Base-by-base conservation (phyloP, 129 eudicot genomes). In the Pseudognaphalium luteoalbum region DNA sequence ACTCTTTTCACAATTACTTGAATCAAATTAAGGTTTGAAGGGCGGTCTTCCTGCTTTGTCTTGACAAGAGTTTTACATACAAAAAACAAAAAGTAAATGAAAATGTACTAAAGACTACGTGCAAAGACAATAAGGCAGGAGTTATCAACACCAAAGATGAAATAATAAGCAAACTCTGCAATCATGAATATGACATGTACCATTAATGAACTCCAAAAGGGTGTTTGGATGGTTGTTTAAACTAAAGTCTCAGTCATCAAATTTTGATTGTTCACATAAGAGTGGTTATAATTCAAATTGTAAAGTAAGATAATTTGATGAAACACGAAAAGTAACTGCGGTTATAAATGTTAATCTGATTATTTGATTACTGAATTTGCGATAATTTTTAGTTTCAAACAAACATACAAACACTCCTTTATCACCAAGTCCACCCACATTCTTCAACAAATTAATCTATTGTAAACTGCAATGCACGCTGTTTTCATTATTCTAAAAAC, bases 11-110 rank as follows among this genome's bases (percentile, higher is more conserved):
- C 56, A 52, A 64, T 85, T 91, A 94, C 98, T 57, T 86, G 91
- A 93, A 94, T 94, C 59, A 65, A 68, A 75, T 87, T 84, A 76
- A 91, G 89, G 67, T 85, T 85, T 59, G 82, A 81, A 94, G 93
- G 80, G 96, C 96, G 97, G 91, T 79, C 81, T 88, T 82, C 89
- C 83, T 59, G 91, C 86, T 83, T 84, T 89, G 59, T 97, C 96
- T 77, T 41, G 90, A 82, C 80, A 94, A 81, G 68, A 94, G 74
- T 83, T 94, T 94, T 66, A 96, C 91, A 81, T 94, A 94, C 34
- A 94, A 7, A 30, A 69, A 41, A 82, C 28, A 75, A 25, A 25
- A 51, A 14, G 37, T 66, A 51, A 47, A 42, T 35, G 41, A 37
- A 34, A 17, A 16, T 57, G 28, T 25, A 25, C 28, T 11, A 66